Percentiles rank a stretch among this genome's conserved stretches.
phyloP scores from a whole-genome alignment of 495 filamentous ascomycete species.

The Neurospora intermedia region DNA sequence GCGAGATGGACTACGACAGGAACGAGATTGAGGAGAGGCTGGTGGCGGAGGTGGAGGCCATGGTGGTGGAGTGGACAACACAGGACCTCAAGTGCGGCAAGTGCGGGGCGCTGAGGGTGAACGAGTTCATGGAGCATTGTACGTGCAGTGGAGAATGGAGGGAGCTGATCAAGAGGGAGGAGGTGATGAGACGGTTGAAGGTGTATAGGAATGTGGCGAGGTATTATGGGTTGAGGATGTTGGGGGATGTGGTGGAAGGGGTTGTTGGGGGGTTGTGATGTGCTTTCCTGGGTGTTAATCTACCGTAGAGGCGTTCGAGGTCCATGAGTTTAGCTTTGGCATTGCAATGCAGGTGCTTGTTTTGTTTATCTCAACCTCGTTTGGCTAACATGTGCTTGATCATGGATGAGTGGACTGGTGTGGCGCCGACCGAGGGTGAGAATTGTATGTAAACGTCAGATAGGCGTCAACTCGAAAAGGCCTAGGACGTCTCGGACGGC shows the following conservation, averaged over 20 bases:
- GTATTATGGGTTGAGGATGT: conserved; percentile 70
- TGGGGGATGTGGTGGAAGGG: conserved; percentile 61
- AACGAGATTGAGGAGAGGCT: conserved; percentile 75
- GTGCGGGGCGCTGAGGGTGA: conserved; percentile 57
- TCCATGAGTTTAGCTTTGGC: neutral
- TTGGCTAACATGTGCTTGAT: neutral
- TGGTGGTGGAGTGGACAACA: conserved; percentile 69
- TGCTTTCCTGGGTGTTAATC: neutral
- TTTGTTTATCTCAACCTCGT: neutral
- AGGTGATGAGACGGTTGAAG: conserved; percentile 50
- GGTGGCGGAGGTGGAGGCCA: conserved; percentile 62
- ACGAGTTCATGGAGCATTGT: conserved; percentile 96
- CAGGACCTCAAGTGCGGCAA: conserved; percentile 83
- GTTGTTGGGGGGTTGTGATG: conserved; percentile 33
- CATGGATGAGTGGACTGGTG: neutral
- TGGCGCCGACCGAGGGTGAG: neutral
- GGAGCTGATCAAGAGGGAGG: conserved; percentile 57
- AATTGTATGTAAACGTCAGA: neutral
- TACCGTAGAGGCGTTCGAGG: neutral
- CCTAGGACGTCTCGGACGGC: neutral
- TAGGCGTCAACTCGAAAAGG: neutral
- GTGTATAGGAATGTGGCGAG: conserved; percentile 65
- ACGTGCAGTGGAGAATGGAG: conserved; percentile 80
- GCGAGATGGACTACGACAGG: conserved; percentile 61
- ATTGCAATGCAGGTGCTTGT: neutral